phyloP scores from a whole-genome alignment of 2,329 filamentous ascomycete species.

The Xylaria arbuscula region DNA sequence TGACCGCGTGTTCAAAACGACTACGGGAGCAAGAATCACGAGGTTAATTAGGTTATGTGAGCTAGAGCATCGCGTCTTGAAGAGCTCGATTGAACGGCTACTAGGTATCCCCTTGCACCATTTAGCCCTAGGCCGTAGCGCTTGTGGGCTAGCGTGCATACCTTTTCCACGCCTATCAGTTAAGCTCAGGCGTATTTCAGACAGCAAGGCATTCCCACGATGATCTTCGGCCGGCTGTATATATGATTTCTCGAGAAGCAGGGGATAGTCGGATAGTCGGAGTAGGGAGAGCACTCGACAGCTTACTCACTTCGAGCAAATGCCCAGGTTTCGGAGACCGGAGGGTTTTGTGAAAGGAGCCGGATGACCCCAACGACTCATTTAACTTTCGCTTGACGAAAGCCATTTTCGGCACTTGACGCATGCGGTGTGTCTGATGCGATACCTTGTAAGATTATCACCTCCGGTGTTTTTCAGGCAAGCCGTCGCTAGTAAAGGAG shows the following conservation, averaged over 20 bases:
- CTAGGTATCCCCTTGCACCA: constrained; percentile 31
- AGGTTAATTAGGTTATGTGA: constrained; percentile 23
- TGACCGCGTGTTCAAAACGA: constrained; percentile 9
- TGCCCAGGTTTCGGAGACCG: constrained; percentile 32
- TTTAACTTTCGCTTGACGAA: constrained; percentile 36
- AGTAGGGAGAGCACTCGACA: constrained; percentile 14
- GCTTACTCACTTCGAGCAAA: constrained; percentile 17
- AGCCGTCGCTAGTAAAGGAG: not conserved
- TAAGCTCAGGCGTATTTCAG: constrained; percentile 38
- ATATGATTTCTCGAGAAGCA: constrained; percentile 11
- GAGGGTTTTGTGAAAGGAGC: constrained; percentile 19
- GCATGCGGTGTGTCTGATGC: constrained; percentile 19
- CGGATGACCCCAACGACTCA: constrained; percentile 25
- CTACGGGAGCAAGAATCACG: constrained; percentile 10
- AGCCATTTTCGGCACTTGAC: constrained; percentile 17
- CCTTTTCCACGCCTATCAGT: constrained; percentile 28
- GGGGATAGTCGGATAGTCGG: constrained; percentile 28
- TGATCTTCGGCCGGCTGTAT: constrained; percentile 27
- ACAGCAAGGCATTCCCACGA: constrained; percentile 35
- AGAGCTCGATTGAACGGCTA: constrained; percentile 34
- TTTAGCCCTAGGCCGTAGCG: constrained; percentile 10
- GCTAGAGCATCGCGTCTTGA: constrained; percentile 15
- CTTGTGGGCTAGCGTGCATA: constrained; percentile 29
- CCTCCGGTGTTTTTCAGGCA: constrained; percentile 9
- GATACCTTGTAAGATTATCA: constrained; percentile 13